Evolutionary conservation across 73 alveolate species (phyloP).

Genomic region (Tetrahymena thermophila): DNA sequence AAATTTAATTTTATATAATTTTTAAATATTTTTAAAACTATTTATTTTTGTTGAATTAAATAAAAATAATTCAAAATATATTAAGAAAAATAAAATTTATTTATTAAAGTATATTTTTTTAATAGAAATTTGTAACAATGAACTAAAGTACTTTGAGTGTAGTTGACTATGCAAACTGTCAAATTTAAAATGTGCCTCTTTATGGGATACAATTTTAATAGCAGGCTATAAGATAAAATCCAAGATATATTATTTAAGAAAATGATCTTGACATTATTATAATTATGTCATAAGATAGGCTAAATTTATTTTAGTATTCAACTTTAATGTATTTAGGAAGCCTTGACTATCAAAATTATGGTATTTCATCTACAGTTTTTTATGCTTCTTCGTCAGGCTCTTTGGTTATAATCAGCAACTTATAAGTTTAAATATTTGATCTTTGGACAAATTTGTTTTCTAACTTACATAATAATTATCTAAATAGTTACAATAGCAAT

Average conservation of each 20-base stretch:
- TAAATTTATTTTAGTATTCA: background rate
- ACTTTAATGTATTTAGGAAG: background rate
- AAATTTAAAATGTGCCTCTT: background rate
- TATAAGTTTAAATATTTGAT: background rate
- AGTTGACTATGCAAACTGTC: background rate
- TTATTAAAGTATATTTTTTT: too few species aligned
- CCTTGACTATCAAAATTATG: background rate
- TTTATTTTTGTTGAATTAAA: too few species aligned
- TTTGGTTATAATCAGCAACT: background rate
- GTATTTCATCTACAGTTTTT: background rate
- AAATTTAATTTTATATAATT: too few species aligned
- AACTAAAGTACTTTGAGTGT: background rate
- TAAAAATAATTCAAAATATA: too few species aligned
- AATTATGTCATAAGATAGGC: background rate
- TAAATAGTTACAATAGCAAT: background rate
- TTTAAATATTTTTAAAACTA: too few species aligned
- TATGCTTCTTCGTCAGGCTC: background rate
- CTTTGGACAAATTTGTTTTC: background rate
- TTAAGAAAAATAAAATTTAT: too few species aligned
- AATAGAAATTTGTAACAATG: background rate
- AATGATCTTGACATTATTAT: background rate
- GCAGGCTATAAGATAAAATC: background rate
- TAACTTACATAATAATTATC: background rate
- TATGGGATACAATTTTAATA: background rate
- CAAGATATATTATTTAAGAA: background rate